A percentile compares a stretch with the other conserved stretches of the same genome.
Evolutionary conservation across 2,329 filamentous ascomycete genomes (phyloP).

Genomic region (Ramichloridium luteum): DNA sequence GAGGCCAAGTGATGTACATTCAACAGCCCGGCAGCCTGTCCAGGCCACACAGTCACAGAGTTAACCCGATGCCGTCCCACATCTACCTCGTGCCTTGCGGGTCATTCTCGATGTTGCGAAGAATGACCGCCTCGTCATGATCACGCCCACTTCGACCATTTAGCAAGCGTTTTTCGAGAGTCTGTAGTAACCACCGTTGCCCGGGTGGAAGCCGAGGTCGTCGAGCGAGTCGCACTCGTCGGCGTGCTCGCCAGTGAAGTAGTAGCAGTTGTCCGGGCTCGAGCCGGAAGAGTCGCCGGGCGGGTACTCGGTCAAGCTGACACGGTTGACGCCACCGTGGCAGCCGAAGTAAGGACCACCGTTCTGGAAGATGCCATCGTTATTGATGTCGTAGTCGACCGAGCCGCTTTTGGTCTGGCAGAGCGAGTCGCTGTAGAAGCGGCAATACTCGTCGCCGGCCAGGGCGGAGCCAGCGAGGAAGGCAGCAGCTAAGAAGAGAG

Average conservation of each 20-base stretch:
- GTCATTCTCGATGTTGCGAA: no score
- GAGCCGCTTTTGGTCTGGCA: neutral
- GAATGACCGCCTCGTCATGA: no score
- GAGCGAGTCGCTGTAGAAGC: neutral
- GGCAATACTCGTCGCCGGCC: neutral
- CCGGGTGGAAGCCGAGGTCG: neutral
- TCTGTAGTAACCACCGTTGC: slow-evolving; percentile 1
- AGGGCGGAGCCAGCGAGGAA: neutral
- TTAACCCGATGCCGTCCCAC: no score
- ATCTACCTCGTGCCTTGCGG: no score
- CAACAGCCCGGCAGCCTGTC: no score
- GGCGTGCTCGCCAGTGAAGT: neutral
- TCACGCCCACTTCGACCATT: no score
- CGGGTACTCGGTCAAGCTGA: neutral
- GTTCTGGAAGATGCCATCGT: slow-evolving; percentile 1
- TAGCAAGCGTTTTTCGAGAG: no score
- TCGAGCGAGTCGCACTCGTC: neutral
- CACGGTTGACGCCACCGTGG: neutral
- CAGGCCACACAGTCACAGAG: no score
- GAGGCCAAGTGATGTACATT: no score
- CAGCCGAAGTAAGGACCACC: neutral
- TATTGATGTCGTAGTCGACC: neutral
- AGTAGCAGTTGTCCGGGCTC: slow-evolving; percentile 1
- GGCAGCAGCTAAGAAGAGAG: no score
- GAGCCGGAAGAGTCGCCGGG: neutral